These are phyloP conservation scores for Rhododendron ferrugineum DNA, from an alignment of 148 eudicot species.

Conservation along the genomic window DNA sequence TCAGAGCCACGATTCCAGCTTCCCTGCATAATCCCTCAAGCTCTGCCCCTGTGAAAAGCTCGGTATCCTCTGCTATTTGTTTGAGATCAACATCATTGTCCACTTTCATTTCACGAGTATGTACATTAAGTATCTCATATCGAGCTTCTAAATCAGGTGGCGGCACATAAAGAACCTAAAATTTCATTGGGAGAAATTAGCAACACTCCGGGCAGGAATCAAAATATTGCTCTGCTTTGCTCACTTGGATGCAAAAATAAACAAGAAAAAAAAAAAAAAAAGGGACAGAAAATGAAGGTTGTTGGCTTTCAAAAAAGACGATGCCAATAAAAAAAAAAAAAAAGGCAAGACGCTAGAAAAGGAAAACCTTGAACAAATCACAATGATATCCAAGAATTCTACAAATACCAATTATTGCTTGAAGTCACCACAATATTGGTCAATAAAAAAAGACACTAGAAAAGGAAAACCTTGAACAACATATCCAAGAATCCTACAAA, in stretches of 20 bases:
- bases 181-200: constrained; percentile 4
- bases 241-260: not conserved
- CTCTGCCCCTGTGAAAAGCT: constrained; percentile 91
- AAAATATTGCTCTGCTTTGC: not conserved
- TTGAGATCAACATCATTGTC: constrained; percentile 61
- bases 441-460: not conserved
- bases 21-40: constrained; percentile 80
- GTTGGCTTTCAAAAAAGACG: not conserved
- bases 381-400: not conserved
- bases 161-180: constrained; percentile 87
- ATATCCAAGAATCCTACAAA: not conserved
- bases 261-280: not conserved
- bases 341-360: not conserved
- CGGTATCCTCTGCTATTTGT: constrained; percentile 73
- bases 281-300: not conserved
- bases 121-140: constrained; percentile 72
- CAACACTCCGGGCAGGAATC: not conserved
- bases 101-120: constrained; percentile 68
- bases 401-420: not conserved
- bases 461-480: not conserved
- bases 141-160: constrained; percentile 89
- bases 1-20: constrained; percentile 82
- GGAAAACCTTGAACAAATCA: not conserved
- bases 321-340: not conserved
- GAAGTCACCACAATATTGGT: not conserved